phyloP scores from a whole-genome alignment of 1,284 basidiomycete genomes.

The Abortiporus biennis region DNA sequence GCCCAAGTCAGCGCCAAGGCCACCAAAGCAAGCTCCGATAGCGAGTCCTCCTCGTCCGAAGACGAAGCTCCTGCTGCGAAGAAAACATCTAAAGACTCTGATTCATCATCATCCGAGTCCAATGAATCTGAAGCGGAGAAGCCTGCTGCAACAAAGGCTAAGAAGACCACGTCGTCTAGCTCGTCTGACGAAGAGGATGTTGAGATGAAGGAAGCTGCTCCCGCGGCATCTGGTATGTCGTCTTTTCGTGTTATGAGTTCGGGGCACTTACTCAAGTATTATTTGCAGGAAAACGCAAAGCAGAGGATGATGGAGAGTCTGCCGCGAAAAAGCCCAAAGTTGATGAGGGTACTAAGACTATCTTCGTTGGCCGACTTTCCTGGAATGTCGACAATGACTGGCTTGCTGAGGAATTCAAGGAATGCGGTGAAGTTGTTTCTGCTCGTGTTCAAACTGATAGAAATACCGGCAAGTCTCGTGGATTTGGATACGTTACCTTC shows the following conservation, averaged over 20 bases:
- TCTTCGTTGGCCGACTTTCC: conserved; percentile 92
- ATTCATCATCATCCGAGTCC: conserved; percentile 15
- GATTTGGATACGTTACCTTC: conserved; percentile 96
- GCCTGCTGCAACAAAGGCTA: conserved; percentile 16
- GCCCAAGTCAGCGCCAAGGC: conserved; percentile 13
- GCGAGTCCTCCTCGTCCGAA: background rate
- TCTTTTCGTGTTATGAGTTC: conserved; percentile 1
- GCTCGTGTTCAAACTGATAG: conserved; percentile 92
- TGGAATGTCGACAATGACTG: conserved; percentile 99
- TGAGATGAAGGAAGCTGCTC: conserved; percentile 47
- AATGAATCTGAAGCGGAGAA: conserved; percentile 7
- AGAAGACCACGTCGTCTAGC: conserved; percentile 13
- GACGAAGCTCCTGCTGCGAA: conserved; percentile 13
- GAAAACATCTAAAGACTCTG: conserved; percentile 16
- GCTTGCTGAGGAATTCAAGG: conserved; percentile 86
- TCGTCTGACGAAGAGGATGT: conserved; percentile 37
- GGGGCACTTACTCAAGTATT: conserved; percentile 3
- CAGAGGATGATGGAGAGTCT: conserved; percentile 53
- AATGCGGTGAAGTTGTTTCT: conserved; percentile 83
- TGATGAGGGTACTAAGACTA: conserved; percentile 59
- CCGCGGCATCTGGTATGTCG: conserved; percentile 37
- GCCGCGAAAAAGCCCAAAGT: conserved; percentile 84
- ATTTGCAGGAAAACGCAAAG: conserved; percentile 77
- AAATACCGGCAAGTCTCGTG: conserved; percentile 80
- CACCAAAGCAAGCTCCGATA: background rate